phyloP scores from a whole-genome alignment of 176 grass and related monocot species.

The Eragrostis curvula region DNA sequence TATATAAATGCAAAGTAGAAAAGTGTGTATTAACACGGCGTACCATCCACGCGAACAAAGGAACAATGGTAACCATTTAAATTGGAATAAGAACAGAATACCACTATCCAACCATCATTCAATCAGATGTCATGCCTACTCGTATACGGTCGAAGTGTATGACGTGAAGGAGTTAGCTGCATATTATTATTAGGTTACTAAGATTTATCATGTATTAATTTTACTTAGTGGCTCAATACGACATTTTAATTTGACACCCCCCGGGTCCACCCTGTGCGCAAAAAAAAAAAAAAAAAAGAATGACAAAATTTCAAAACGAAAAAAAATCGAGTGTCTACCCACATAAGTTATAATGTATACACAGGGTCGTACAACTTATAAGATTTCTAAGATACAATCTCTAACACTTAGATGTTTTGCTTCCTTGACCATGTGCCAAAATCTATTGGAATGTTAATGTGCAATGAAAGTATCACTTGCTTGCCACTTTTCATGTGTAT shows the following conservation, averaged over 20 bases:
- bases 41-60: too few relatives aligned
- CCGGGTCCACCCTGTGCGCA: too few relatives aligned
- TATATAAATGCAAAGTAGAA: too few relatives aligned
- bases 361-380: neutral
- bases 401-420: neutral
- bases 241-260: neutral
- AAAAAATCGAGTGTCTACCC: too few relatives aligned
- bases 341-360: neutral
- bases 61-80: too few relatives aligned
- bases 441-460: neutral
- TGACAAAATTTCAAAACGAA: too few relatives aligned
- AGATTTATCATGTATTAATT: neutral
- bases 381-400: neutral
- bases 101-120: too few relatives aligned
- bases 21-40: too few relatives aligned
- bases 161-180: neutral
- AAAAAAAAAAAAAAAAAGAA: too few relatives aligned
- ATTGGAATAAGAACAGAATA: too few relatives aligned
- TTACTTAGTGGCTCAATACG: neutral
- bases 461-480: neutral
- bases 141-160: too few relatives aligned
- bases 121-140: too few relatives aligned
- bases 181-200: neutral
- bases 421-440: neutral
- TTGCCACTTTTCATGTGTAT: neutral